Evolutionary conservation across 108 stramenopile genomes (phyloP), one percentile per base, ranked within the genome.

Genomic region (Skeletonema grethae): DNA sequence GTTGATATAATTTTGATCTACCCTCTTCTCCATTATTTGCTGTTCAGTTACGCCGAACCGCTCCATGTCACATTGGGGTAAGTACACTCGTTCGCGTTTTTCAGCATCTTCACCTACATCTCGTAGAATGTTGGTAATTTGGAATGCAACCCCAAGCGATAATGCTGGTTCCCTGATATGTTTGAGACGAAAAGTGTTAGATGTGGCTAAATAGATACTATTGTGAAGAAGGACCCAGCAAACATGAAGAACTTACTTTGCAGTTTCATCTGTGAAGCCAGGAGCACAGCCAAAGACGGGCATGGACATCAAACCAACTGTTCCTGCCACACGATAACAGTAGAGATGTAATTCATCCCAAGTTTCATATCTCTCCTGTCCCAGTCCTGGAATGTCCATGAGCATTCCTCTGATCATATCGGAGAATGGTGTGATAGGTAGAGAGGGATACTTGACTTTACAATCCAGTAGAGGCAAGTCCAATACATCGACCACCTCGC

Each of bases 331-430:
- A 59, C 97, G 85, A 77, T 98, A 98, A 79, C 97, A 98, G 83
- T 98, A 98, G 55, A 97, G 73, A 73, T 98, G 93, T 62, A 98
- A 82, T 76, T 98, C 97, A 59, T 93, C 94, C 74, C 95, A 98
- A 8, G 86, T 92, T 13, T 91, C 89, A 72, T 97, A 98, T 43
- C 95, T 85, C n/a, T 95, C 91, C 70, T 93, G 90, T 13, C 96
- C 96, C 20, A 97, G 81, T 35, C 81, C 90, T 9, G 97, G 97
- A 25, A 97, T 92, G 79, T 98, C 97, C 96, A 98, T 97, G 18
- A 97, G 69, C 97, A 98, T 98, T 15, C 97, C 97, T 63, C 92
- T 72, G 43, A 98, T 90, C 97, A 98, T 98, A 84, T 98, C 97
- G 61, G 82, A 79, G 79, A 95, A 98, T 6, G 98, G 98, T 16